A percentile compares a stretch with the other conserved stretches of the same genome.
phyloP scores from a whole-genome alignment of 2,329 filamentous ascomycete species.

The Zymoseptoria passerinii region DNA sequence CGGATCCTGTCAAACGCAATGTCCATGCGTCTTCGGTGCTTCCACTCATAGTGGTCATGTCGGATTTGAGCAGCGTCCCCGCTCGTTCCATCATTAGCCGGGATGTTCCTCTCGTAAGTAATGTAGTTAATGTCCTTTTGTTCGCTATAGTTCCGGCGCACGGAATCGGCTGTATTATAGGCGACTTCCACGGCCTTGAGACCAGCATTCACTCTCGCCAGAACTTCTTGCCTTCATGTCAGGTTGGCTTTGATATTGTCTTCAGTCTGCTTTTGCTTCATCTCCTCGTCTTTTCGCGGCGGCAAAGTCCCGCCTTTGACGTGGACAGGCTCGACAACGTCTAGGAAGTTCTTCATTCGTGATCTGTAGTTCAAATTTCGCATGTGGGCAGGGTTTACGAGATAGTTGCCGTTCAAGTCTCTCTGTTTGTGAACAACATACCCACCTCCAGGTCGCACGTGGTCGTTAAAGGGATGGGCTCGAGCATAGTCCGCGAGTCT shows the following conservation, averaged over 20 bases:
- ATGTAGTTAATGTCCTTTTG: neutral
- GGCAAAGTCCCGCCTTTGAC: neutral
- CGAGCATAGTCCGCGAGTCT: too few relatives aligned
- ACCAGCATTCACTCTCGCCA: neutral
- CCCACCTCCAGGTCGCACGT: too few relatives aligned
- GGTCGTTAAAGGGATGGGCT: too few relatives aligned
- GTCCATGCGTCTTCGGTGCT: neutral
- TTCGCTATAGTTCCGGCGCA: neutral
- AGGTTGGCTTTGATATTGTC: neutral
- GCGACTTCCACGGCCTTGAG: neutral
- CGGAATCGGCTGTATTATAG: neutral
- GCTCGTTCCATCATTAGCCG: neutral
- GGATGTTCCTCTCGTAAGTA: neutral
- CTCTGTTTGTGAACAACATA: too few relatives aligned
- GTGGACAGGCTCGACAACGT: neutral
- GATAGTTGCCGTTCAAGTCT: too few relatives aligned
- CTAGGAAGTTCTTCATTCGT: neutral
- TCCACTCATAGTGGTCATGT: neutral
- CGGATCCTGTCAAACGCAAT: neutral
- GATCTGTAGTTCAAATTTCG: neutral
- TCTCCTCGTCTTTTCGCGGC: neutral
- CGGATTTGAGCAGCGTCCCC: neutral
- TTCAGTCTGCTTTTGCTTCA: neutral
- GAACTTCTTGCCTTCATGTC: neutral
- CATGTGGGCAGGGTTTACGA: too few relatives aligned